Percentiles rank a stretch among this genome's conserved stretches.
Evolutionary conservation across 1,284 basidiomycete species (phyloP).

Genomic region (Omphalotus olearius): DNA sequence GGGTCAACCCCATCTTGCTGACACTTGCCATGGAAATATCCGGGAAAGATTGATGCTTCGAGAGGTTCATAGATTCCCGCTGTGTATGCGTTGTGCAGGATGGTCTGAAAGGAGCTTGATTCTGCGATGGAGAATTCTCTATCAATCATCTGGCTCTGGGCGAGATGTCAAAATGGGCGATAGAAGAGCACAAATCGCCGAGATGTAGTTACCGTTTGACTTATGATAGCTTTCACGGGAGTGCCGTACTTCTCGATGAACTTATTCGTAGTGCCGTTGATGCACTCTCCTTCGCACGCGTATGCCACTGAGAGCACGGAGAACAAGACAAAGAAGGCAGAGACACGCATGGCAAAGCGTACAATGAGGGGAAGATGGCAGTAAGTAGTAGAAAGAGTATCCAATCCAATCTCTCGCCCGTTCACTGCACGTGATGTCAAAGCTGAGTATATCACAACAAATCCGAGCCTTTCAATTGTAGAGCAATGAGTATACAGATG

Average conservation of each 20-base stretch:
- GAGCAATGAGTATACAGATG: too few relatives aligned
- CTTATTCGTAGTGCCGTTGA: conserved; percentile 50
- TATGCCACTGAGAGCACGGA: conserved; percentile 24
- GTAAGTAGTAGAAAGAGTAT: too few relatives aligned
- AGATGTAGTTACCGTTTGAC: conserved; percentile 33
- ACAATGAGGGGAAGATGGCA: too few relatives aligned
- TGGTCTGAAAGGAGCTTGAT: too few relatives aligned
- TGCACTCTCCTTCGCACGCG: conserved; percentile 71
- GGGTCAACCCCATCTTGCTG: conserved; percentile 52
- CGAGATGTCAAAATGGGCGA: neutral
- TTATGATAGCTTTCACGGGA: conserved; percentile 33
- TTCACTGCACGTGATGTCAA: too few relatives aligned
- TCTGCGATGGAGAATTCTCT: too few relatives aligned
- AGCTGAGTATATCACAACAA: too few relatives aligned
- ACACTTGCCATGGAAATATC: conserved; percentile 74
- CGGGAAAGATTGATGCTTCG: conserved; percentile 53
- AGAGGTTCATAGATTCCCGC: conserved; percentile 32
- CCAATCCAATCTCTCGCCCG: too few relatives aligned
- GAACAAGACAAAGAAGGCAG: neutral
- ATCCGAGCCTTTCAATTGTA: too few relatives aligned
- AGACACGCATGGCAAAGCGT: conserved; percentile 13
- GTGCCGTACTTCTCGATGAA: conserved; percentile 46
- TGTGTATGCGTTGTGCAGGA: too few relatives aligned
- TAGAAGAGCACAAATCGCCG: neutral
- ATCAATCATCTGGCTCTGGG: neutral